Evolutionary conservation across 495 filamentous ascomycete species (phyloP), one percentile per base, ranked within the genome.

Genomic region (Xylaria longipes): DNA sequence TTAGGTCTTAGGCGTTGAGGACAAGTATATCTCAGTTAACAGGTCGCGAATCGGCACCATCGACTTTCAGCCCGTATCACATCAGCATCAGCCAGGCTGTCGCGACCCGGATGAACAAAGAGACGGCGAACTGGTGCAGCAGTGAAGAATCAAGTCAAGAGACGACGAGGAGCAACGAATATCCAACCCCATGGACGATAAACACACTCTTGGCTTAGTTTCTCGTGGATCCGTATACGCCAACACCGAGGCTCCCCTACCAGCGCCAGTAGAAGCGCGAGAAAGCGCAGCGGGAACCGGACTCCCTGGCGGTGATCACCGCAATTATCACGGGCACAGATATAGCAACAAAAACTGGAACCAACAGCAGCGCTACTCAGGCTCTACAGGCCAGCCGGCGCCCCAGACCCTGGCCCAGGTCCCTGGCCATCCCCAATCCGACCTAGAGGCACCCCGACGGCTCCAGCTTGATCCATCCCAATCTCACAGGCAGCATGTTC

Each of bases 311-410:
- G 61, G 61, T 12, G 64, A 66, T 66, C 33, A 54, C 15, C 46
- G 64, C 46, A 56, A 56, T 67, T 31, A 22, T 41, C 50, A 45
- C 11, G 52, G 50, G 5, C 29, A 45, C 52, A 43, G 35, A 45
- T 57, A 60, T 68, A 58, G 66, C 52, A 57, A 60, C 25, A 57
- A 70, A 70, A 70, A 70, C 56, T 63, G 61, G 69, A 48, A 39
- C 46, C 60, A 11, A 1, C 41, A 27, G 9, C 52, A 45, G 27
- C 17, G 35, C 52, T 37, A 46, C 8, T 1, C 54, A n/a, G 48
- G 20, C 4, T 33, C 50, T 45, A 46, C 46, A 52, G 48, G 48
- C 25, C 66, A 48, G 56, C 52, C 66, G 20, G 20, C 35, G n/a
- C 27, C 22, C 25, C 41, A 9, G 57, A 45, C 62, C 69, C 69